Evolutionary conservation across 2,329 filamentous ascomycete species (phyloP).

Genomic region (Microdochium paspali): DNA sequence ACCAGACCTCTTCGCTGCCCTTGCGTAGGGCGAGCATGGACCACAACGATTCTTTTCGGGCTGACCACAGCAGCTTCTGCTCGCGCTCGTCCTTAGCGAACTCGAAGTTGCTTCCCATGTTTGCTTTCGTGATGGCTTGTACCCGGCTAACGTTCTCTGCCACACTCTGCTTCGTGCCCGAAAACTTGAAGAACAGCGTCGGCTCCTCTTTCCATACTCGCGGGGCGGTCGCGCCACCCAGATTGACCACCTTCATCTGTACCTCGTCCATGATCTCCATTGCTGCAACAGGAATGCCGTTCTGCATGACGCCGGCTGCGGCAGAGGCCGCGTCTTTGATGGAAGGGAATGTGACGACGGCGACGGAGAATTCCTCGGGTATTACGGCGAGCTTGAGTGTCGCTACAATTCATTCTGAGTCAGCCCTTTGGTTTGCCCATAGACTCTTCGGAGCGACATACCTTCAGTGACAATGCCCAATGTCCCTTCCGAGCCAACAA

Average conservation of each 20-base stretch:
- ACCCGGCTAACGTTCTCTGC: conserved; percentile 67
- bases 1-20: conserved; percentile 64
- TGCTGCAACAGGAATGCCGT: conserved; percentile 62
- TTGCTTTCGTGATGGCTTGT: conserved; percentile 52
- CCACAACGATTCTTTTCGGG: conserved; percentile 78
- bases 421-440: too few species aligned
- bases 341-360: conserved; percentile 69
- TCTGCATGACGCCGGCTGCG: conserved; percentile 66
- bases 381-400: conserved; percentile 72
- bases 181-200: conserved; percentile 80
- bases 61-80: conserved; percentile 69
- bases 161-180: conserved; percentile 69
- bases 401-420: conserved; percentile 37
- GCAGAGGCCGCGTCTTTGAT: conserved; percentile 69
- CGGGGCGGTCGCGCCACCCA: conserved; percentile 58
- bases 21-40: conserved; percentile 64
- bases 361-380: conserved; percentile 67
- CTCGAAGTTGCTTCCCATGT: conserved; percentile 61
- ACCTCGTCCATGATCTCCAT: conserved; percentile 88
- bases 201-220: conserved; percentile 65
- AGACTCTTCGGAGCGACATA: conserved; percentile 10
- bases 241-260: conserved; percentile 76
- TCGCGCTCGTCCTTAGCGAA: conserved; percentile 66
- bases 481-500: conserved; percentile 75
- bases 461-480: conserved; percentile 71